phyloP scores from a whole-genome alignment of 768 basidiomycete species.

The Mycena crocata region DNA sequence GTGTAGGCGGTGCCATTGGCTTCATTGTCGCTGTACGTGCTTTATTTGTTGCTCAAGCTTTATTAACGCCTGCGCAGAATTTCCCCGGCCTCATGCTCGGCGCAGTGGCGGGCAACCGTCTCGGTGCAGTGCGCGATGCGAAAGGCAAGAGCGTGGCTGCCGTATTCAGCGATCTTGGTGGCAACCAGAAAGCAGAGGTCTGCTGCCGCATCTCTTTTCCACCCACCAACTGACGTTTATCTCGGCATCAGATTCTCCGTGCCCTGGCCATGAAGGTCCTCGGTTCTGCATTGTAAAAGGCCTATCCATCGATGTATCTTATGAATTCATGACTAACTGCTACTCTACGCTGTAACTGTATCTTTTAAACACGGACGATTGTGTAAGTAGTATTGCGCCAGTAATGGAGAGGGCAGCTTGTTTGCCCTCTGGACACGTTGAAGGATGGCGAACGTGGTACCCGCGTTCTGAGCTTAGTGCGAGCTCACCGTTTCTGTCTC shows the following conservation, averaged over 20 bases:
- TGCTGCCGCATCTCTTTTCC: conserved; percentile 23
- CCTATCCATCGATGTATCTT: neutral
- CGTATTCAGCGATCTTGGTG: conserved; percentile 83
- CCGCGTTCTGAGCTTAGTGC: too few species aligned
- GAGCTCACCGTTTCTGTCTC: too few species aligned
- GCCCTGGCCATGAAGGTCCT: conserved; percentile 31
- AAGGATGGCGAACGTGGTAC: too few species aligned
- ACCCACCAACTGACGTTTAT: neutral
- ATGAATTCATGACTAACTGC: neutral
- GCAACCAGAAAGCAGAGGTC: conserved; percentile 90
- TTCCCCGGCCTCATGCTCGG: conserved; percentile 89
- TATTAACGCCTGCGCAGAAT: conserved; percentile 80
- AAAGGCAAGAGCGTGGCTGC: conserved; percentile 94
- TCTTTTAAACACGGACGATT: neutral
- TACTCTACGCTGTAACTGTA: conserved; percentile 17
- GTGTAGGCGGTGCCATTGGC: conserved; percentile 54
- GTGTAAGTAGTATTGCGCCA: too few species aligned
- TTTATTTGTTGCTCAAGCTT: conserved; percentile 45
- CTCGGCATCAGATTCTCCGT: conserved; percentile 24
- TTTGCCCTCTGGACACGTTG: too few species aligned
- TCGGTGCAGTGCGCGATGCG: conserved; percentile 92
- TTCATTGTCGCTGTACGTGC: conserved; percentile 56
- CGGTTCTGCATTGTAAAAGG: conserved; percentile 26
- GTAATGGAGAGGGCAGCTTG: too few species aligned
- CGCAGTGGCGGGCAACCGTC: conserved; percentile 87